phyloP scores from a whole-genome alignment of 1,139 yeast genomes.

The Entelexis paramagnoliae region DNA sequence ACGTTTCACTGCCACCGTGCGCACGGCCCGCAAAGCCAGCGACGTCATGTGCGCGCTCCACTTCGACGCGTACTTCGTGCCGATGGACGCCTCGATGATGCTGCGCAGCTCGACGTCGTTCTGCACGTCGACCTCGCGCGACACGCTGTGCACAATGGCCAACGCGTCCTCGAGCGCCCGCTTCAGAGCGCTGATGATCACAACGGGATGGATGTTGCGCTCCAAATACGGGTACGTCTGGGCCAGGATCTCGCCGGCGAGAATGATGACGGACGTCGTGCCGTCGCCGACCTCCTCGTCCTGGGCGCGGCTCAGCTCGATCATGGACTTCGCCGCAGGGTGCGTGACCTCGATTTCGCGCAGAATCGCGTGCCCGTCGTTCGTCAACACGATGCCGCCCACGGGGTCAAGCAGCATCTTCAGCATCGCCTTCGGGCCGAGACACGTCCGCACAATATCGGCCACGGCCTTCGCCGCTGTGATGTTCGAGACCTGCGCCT shows the following conservation, averaged over 20 bases:
- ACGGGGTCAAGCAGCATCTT: slow-evolving; percentile 97
- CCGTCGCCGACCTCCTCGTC: slow-evolving; percentile 99
- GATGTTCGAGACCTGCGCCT: slow-evolving; percentile 92
- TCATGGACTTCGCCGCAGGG: slow-evolving; percentile 98
- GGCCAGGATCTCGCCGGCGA: slow-evolving; percentile 94
- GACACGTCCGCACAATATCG: slow-evolving; percentile 91
- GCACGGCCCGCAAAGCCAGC: slow-evolving; percentile 79
- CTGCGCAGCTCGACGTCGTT: slow-evolving; percentile 82
- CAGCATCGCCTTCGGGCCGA: slow-evolving; percentile 99
- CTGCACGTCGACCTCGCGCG: slow-evolving; percentile 71
- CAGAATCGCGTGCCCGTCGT: slow-evolving; percentile 95
- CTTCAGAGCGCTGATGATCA: slow-evolving; percentile 87
- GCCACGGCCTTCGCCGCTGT: slow-evolving; percentile 99
- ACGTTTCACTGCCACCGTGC: slow-evolving; percentile 46
- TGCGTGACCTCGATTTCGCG: slow-evolving; percentile 96
- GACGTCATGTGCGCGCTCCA: slow-evolving; percentile 92
- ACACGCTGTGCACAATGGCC: slow-evolving; percentile 73
- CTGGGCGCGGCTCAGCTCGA: slow-evolving; percentile 91
- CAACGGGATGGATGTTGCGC: slow-evolving; percentile 92
- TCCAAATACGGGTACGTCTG: slow-evolving; percentile 89
- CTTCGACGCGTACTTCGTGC: slow-evolving; percentile 84
- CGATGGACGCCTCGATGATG: slow-evolving; percentile 82
- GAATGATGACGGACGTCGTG: slow-evolving; percentile 80
- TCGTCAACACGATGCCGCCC: slow-evolving; percentile 96
- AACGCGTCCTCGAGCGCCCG: slow-evolving; percentile 86